A percentile compares a stretch with the other conserved stretches of the same genome.
Conservation (phyloP, 2,329 filamentous ascomycete genomes). For the Claviceps quebecensis region DNA sequence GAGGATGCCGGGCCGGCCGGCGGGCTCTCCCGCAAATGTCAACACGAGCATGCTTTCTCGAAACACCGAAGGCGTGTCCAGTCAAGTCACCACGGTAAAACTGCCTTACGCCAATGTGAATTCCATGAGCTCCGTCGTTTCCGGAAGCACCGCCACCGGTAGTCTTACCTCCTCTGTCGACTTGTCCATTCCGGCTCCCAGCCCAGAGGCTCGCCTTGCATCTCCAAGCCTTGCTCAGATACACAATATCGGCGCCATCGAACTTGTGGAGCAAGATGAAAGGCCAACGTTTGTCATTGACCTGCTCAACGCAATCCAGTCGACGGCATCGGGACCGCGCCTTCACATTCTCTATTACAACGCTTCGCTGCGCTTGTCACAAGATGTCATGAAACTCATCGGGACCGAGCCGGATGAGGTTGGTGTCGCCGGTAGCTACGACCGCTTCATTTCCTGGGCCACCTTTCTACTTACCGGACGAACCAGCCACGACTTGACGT, state of each 20-base stretch:
- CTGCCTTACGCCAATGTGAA: constrained; percentile 39
- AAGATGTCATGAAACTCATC: constrained; percentile 42
- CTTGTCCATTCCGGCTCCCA: constrained; percentile 33
- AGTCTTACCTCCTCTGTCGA: constrained; percentile 41
- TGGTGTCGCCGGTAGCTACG: constrained; percentile 33
- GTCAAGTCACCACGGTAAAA: constrained; percentile 38
- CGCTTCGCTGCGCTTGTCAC: constrained; percentile 44
- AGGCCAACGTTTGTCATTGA: constrained; percentile 67
- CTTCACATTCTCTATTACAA: constrained; percentile 57
- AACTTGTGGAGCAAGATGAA: constrained; percentile 63
- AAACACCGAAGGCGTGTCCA: constrained; percentile 28
- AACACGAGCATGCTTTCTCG: constrained; percentile 33
- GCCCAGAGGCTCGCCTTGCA: constrained; percentile 35
- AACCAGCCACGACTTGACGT: constrained; percentile 34
- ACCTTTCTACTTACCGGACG: constrained; percentile 39
- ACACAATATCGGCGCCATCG: constrained; percentile 51
- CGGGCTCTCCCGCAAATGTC: constrained; percentile 26
- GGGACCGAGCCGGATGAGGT: constrained; percentile 32
- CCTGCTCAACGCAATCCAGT: constrained; percentile 42
- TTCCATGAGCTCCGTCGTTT: constrained; percentile 31
- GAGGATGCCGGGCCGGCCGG: constrained; percentile 22
- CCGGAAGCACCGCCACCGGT: constrained; percentile 36
- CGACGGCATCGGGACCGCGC: constrained; percentile 28
- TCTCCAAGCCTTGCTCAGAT: constrained; percentile 34
- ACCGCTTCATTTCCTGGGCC: constrained; percentile 57